phyloP scores from a whole-genome alignment of 2,329 filamentous ascomycete species.

The Botrytis paeoniae region DNA sequence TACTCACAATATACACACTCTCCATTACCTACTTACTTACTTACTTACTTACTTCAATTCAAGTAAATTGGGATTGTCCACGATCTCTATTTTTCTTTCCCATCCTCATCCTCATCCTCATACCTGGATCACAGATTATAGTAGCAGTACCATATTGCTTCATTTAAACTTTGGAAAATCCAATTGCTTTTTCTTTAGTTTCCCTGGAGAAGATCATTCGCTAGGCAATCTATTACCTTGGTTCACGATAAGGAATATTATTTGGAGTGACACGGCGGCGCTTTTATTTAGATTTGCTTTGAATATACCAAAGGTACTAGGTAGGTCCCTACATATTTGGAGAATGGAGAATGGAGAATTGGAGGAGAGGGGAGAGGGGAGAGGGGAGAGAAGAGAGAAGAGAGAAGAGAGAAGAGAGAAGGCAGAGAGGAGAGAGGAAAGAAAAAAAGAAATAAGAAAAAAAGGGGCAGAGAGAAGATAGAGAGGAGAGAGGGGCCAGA shows the following conservation, averaged over 20 bases:
- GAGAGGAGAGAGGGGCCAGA: not conserved
- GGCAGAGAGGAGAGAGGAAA: too few species aligned
- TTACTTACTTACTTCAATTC: not conserved
- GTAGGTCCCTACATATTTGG: not conserved
- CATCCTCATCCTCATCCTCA: too few species aligned
- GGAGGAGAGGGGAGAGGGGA: not conserved
- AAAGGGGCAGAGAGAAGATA: not conserved
- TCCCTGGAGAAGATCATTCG: not conserved
- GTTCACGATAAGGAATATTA: not conserved
- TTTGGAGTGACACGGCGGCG: not conserved
- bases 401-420: too few species aligned
- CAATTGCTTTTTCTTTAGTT: not conserved
- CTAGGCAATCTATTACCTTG: not conserved
- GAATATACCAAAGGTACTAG: not conserved
- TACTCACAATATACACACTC: too few species aligned
- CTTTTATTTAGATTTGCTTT: not conserved
- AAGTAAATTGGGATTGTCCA: not conserved
- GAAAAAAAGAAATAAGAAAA: not conserved
- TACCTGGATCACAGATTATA: not conserved
- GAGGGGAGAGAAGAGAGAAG: too few species aligned
- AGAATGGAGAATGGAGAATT: not conserved
- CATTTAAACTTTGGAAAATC: not conserved
- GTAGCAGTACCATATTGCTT: not conserved
- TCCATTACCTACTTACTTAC: too few species aligned
- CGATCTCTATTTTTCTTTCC: too few species aligned